A percentile compares a stretch with the other conserved stretches of the same genome.
phyloP scores from a whole-genome alignment of 163 green algal genomes.

The Scenedesmus sp. region DNA sequence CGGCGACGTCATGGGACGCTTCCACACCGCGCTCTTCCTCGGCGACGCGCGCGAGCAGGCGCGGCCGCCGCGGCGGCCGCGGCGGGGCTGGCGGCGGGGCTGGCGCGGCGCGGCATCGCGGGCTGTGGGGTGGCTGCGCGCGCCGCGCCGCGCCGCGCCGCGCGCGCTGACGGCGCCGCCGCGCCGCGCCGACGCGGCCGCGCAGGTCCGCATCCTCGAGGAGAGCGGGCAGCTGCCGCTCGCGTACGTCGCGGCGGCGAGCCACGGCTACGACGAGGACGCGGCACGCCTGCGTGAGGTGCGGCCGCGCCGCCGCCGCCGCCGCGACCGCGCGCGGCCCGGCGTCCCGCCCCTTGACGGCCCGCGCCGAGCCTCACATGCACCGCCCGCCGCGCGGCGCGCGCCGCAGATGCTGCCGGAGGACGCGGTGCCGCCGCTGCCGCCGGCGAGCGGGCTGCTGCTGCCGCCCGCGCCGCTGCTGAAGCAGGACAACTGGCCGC shows the following conservation, averaged over 20 bases:
- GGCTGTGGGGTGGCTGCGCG: neutral
- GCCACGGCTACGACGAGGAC: slow-evolving; percentile 87
- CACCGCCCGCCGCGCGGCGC: slow-evolving; percentile 10
- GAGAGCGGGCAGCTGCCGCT: slow-evolving; percentile 92
- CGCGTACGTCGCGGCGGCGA: slow-evolving; percentile 91
- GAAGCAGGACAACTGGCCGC: slow-evolving; percentile 94
- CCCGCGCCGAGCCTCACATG: no score
- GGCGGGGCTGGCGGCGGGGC: no score
- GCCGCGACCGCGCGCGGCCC: no score
- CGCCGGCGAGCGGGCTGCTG: slow-evolving; percentile 47
- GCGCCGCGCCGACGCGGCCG: no score
- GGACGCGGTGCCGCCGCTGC: slow-evolving; percentile 59
- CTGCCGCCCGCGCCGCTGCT: slow-evolving; percentile 62
- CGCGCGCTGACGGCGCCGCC: neutral
- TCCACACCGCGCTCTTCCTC: slow-evolving; percentile 98
- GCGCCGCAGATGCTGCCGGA: slow-evolving; percentile 51
- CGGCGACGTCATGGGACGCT: slow-evolving; percentile 91
- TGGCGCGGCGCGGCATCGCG: neutral
- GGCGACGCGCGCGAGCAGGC: slow-evolving; percentile 90
- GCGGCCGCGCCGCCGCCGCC: neutral
- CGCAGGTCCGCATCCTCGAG: slow-evolving; percentile 87
- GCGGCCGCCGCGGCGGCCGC: neutral
- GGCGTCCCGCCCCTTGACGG: no score
- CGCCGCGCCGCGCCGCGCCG: no score
- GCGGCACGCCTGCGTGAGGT: slow-evolving; percentile 71